Conservation (phyloP, 257 asterid species). For the Solanum dulcamara region DNA sequence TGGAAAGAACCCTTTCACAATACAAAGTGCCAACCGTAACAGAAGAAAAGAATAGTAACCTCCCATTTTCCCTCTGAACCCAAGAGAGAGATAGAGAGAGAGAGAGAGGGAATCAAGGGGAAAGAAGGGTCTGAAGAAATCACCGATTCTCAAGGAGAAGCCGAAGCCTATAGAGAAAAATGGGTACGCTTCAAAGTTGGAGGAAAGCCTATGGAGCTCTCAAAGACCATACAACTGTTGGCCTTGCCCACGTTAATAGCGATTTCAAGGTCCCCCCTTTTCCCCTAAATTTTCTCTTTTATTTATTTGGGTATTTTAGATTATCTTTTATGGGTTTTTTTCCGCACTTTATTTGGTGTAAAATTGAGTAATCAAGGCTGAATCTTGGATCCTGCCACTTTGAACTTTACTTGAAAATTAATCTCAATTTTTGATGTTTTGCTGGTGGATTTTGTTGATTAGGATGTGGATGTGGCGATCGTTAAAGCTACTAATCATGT, state of each 20-base stretch:
- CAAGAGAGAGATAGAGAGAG: not conserved
- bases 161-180: not conserved
- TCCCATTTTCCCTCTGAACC: not conserved
- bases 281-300: not conserved
- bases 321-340: not conserved
- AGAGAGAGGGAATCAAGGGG: not conserved
- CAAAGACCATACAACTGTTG: conserved; percentile 81
- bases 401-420: not conserved
- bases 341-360: not conserved
- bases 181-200: conserved; percentile 75
- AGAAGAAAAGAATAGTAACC: not conserved
- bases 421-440: not conserved
- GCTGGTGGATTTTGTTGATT: conserved; percentile 6
- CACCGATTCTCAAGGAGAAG: not conserved
- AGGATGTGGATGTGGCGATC: conserved; percentile 98
- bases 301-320: not conserved
- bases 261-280: conserved; percentile 63
- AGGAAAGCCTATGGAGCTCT: conserved; percentile 84
- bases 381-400: not conserved
- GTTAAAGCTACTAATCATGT: conserved; percentile 99
- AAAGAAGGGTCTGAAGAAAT: not conserved
- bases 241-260: conserved; percentile 88
- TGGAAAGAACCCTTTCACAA: not conserved
- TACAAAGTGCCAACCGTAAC: not conserved
- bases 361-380: not conserved